Conservation (phyloP, 139 green algal species). For the Chlorella vulgaris region DNA sequence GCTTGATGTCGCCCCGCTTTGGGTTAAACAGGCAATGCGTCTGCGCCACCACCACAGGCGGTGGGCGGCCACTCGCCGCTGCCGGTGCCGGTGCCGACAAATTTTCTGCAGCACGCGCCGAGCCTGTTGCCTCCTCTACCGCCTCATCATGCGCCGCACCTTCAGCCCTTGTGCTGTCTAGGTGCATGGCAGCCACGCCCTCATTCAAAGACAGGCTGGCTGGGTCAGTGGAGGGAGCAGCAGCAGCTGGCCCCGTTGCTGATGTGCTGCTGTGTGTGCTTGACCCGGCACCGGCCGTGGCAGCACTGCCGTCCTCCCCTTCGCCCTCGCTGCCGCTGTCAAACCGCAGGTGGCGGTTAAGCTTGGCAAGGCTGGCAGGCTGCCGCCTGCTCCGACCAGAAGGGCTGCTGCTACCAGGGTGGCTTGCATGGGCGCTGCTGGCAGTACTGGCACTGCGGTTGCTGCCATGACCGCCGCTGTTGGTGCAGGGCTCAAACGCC, state of each 20-base stretch:
- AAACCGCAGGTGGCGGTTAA: background rate
- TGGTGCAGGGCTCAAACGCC: slow-evolving; percentile 38
- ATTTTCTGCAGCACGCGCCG: background rate
- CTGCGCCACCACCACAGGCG: slow-evolving; percentile 73
- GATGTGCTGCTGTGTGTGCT: no score
- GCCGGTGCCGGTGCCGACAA: background rate
- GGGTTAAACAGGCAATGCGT: slow-evolving; percentile 93
- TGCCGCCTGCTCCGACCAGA: background rate
- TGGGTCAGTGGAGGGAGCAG: no score
- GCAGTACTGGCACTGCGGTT: background rate
- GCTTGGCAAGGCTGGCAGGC: no score
- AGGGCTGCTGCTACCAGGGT: background rate
- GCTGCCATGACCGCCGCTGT: slow-evolving; percentile 3
- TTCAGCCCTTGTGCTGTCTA: no score
- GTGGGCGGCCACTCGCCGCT: slow-evolving; percentile 35
- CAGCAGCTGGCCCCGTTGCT: no score
- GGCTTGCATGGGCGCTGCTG: background rate
- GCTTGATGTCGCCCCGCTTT: slow-evolving; percentile 80
- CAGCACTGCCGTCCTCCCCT: background rate
- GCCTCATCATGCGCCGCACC: background rate
- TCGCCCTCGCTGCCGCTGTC: slow-evolving; percentile 20
- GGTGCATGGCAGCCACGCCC: no score
- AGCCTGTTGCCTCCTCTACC: slow-evolving; percentile 8
- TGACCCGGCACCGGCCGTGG: no score
- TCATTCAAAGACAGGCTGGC: no score